phyloP scores from a whole-genome alignment of 352 stramenopile genomes.

The Albugo laibachii region DNA sequence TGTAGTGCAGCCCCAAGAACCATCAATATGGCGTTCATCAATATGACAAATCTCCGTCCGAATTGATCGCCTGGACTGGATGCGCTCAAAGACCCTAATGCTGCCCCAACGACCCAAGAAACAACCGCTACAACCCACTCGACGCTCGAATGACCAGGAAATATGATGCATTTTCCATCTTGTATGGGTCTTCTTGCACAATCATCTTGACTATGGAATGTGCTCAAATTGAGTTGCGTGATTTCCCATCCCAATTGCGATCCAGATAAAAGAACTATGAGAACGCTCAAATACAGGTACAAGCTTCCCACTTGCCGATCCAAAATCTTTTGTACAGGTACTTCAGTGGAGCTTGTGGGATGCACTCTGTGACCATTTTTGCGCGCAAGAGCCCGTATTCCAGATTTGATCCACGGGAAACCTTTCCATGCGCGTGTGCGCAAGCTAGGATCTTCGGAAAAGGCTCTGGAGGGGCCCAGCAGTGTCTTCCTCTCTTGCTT shows the following conservation, averaged over 20 bases:
- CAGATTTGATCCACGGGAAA: too few species aligned
- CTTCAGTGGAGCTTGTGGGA: too few species aligned
- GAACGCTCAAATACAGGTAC: slow-evolving; percentile 15
- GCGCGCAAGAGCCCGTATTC: too few species aligned
- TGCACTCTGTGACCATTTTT: too few species aligned
- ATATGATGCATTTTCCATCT: slow-evolving; percentile 16
- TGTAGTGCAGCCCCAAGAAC: slow-evolving; percentile 15
- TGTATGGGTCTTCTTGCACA: slow-evolving; percentile 11
- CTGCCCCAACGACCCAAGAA: slow-evolving; percentile 18
- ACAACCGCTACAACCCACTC: slow-evolving; percentile 19
- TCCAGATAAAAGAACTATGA: slow-evolving; percentile 16
- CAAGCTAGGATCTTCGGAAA: too few species aligned
- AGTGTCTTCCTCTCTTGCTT: too few species aligned
- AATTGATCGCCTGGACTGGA: slow-evolving; percentile 16
- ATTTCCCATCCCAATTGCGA: slow-evolving; percentile 22
- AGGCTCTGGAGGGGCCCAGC: too few species aligned
- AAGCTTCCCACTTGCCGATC: slow-evolving; percentile 7
- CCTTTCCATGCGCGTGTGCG: too few species aligned
- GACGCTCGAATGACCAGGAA: slow-evolving; percentile 17
- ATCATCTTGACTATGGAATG: slow-evolving; percentile 18
- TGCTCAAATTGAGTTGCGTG: slow-evolving; percentile 19
- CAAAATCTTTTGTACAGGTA: too few species aligned
- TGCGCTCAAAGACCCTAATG: slow-evolving; percentile 13
- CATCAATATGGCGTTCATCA: slow-evolving; percentile 16
- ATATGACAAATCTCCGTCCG: slow-evolving; percentile 14